Evolutionary conservation across 768 basidiomycete genomes (phyloP).

Genomic region (Macrolepiota fuliginosa): DNA sequence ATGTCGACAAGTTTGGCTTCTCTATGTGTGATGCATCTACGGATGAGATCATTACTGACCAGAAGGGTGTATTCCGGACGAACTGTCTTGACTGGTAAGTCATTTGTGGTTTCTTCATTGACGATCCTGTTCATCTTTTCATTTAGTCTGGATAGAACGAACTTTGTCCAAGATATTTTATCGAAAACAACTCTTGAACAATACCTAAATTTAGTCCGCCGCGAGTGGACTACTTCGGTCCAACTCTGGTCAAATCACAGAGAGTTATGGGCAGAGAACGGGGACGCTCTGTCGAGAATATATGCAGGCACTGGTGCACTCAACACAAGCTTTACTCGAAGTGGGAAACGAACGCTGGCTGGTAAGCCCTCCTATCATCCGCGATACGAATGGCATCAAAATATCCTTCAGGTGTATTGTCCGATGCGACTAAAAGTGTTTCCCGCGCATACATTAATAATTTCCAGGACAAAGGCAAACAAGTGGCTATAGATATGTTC

Average conservation of each 20-base stretch:
- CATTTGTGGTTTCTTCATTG: background rate
- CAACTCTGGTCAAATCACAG: constrained; percentile 85
- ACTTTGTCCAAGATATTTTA: constrained; percentile 94
- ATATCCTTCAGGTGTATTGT: constrained; percentile 62
- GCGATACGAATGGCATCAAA: constrained; percentile 5
- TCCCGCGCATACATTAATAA: constrained; percentile 97
- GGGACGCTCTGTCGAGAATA: constrained; percentile 88
- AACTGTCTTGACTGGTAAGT: constrained; percentile 93
- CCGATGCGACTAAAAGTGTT: constrained; percentile 95
- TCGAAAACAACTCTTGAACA: constrained; percentile 80
- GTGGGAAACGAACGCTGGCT: constrained; percentile 90
- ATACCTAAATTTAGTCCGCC: constrained; percentile 75
- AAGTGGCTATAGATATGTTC: constrained; percentile 93
- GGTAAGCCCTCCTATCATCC: constrained; percentile 39
- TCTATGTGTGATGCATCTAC: constrained; percentile 70
- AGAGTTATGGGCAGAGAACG: constrained; percentile 96
- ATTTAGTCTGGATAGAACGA: constrained; percentile 88
- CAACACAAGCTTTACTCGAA: constrained; percentile 95
- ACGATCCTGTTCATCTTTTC: constrained; percentile 1
- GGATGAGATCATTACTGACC: constrained; percentile 77
- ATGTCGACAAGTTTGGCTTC: constrained; percentile 82
- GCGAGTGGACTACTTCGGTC: constrained; percentile 69
- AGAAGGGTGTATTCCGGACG: constrained; percentile 89
- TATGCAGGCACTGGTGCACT: constrained; percentile 93
- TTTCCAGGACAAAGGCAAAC: constrained; percentile 94